Conservation (phyloP, 208 protist species). For the Leishmania amazonensis region DNA sequence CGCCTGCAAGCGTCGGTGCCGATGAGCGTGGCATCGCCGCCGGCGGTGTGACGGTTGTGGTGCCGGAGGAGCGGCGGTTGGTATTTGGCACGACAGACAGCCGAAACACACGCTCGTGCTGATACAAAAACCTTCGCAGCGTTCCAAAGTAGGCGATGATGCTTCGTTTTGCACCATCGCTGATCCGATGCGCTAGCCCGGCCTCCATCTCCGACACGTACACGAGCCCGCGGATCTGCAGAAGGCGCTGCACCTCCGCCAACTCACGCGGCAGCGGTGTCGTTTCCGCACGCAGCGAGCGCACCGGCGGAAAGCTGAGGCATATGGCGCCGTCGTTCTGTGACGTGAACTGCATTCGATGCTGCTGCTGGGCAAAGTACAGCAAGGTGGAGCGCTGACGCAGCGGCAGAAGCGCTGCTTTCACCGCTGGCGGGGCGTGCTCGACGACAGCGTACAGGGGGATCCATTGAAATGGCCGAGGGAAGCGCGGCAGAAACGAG, state of each 20-base stretch:
- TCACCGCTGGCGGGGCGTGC: slow-evolving; percentile 25
- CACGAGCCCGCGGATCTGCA: slow-evolving; percentile 6
- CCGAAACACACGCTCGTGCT: slow-evolving; percentile 12
- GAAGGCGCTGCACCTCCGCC: slow-evolving; percentile 10
- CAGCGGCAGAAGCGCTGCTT: slow-evolving; percentile 34
- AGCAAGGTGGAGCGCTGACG: slow-evolving; percentile 39
- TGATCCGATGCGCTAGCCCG: not conserved
- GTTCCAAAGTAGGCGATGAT: slow-evolving; percentile 35
- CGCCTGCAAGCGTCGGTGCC: not conserved
- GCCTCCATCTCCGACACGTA: slow-evolving; percentile 27
- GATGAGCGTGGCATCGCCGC: not conserved
- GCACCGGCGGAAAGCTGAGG: slow-evolving; percentile 7
- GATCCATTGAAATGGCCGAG: slow-evolving; percentile 32
- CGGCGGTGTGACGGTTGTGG: not conserved
- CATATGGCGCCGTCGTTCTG: slow-evolving; percentile 37
- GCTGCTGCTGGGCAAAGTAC: slow-evolving; percentile 73
- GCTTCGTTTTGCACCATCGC: slow-evolving; percentile 20
- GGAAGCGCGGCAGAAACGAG: slow-evolving; percentile 24
- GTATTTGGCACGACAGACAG: not conserved
- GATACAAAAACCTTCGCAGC: slow-evolving; percentile 27
- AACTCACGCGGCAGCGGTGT: slow-evolving; percentile 30
- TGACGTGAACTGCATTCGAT: slow-evolving; percentile 54
- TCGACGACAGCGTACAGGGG: slow-evolving; percentile 38
- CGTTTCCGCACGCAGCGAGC: slow-evolving; percentile 17
- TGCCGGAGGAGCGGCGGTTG: not conserved